phyloP scores from a whole-genome alignment of 352 stramenopile genomes.

The Phytopythium oedochilum region DNA sequence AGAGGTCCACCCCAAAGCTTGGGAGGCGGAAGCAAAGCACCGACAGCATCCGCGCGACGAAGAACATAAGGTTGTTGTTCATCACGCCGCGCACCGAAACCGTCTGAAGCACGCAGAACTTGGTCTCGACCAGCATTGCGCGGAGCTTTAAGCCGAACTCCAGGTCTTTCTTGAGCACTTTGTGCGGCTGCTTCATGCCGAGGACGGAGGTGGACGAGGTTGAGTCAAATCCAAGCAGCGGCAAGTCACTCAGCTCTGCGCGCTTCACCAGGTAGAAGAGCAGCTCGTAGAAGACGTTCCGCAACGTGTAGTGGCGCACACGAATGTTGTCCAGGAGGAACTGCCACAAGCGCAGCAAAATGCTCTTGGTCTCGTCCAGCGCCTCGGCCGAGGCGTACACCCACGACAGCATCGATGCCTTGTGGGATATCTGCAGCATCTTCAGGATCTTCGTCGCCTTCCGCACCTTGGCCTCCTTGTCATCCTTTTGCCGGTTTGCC shows the following conservation, averaged over 20 bases:
- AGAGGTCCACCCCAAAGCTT: constrained; percentile 85
- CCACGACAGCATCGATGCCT: constrained; percentile 88
- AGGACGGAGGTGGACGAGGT: constrained; percentile 51
- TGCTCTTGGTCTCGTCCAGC: constrained; percentile 84
- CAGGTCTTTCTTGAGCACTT: constrained; percentile 75
- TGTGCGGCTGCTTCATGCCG: constrained; percentile 70
- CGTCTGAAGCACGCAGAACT: constrained; percentile 85
- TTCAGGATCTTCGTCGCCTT: constrained; percentile 89
- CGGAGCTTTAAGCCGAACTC: constrained; percentile 84
- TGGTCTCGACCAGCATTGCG: constrained; percentile 87
- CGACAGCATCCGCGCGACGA: constrained; percentile 83
- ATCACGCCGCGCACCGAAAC: constrained; percentile 86
- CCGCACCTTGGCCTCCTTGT: constrained; percentile 87
- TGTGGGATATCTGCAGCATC: constrained; percentile 88
- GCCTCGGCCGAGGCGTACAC: constrained; percentile 80
- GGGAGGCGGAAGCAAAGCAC: constrained; percentile 83
- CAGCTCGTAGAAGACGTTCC: constrained; percentile 88
- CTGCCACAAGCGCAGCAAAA: constrained; percentile 81
- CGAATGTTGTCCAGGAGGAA: constrained; percentile 89
- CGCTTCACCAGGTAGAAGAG: constrained; percentile 89
- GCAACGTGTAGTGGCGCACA: constrained; percentile 85
- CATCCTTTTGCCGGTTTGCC: constrained; percentile 84
- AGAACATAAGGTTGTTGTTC: constrained; percentile 92
- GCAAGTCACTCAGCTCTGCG: constrained; percentile 80
- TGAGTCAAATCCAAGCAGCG: constrained; percentile 79